Conservation (phyloP, 2,329 filamentous ascomycete species). For the Tolypocladium amazonense region DNA sequence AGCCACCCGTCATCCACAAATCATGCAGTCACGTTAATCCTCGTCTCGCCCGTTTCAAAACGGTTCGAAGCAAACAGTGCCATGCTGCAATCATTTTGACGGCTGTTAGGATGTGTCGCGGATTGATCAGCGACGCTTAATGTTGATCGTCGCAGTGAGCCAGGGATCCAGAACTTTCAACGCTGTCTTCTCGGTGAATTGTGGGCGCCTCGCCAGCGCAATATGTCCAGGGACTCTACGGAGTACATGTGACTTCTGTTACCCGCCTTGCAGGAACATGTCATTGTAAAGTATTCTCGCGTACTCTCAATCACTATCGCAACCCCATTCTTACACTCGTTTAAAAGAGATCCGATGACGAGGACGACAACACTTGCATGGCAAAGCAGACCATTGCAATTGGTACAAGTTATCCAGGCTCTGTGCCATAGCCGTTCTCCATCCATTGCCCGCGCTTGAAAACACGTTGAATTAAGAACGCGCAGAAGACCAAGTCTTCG, state of each 20-base stretch:
- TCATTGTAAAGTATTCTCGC: too few species aligned
- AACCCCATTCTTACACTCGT: too few species aligned
- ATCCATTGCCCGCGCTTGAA: too few species aligned
- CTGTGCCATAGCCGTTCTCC: too few species aligned
- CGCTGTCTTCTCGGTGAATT: neutral
- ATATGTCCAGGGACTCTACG: too few species aligned
- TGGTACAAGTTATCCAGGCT: too few species aligned
- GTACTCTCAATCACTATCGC: too few species aligned
- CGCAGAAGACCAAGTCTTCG: too few species aligned
- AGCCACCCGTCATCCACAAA: neutral
- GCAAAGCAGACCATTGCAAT: neutral
- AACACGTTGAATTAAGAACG: too few species aligned
- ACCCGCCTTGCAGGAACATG: neutral
- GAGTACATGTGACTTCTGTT: neutral
- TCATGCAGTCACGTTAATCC: neutral
- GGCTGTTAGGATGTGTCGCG: neutral
- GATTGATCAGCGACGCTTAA: neutral
- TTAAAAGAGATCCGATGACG: neutral
- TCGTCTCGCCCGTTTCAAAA: neutral
- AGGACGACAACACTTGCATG: neutral
- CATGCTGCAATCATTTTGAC: neutral
- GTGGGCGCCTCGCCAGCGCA: neutral
- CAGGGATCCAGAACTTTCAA: neutral
- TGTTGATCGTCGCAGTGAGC: neutral
- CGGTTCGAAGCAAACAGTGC: neutral